Conservation (phyloP, 306 rosid species). For the Prunus campanulata region DNA sequence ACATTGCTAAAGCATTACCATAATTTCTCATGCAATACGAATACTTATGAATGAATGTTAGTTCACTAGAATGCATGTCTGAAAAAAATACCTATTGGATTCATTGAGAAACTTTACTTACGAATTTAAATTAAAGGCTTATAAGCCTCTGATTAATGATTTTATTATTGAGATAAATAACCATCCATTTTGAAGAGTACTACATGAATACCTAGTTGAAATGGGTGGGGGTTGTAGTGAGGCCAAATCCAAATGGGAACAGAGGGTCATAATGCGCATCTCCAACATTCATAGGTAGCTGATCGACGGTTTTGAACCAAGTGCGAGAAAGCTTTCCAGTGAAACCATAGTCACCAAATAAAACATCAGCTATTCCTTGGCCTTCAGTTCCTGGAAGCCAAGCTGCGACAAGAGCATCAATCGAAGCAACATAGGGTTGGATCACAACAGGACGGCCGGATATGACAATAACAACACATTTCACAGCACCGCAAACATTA, state of each 20-base stretch:
- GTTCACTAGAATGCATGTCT: too few relatives aligned
- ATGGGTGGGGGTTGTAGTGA: constrained; percentile 27
- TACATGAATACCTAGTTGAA: not conserved
- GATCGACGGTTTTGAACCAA: constrained; percentile 44
- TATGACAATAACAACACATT: constrained; percentile 34
- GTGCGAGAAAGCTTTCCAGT: constrained; percentile 35
- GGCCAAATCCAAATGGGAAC: constrained; percentile 40
- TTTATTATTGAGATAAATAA: too few relatives aligned
- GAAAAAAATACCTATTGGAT: too few relatives aligned
- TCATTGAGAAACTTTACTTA: too few relatives aligned
- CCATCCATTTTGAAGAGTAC: too few relatives aligned
- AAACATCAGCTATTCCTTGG: constrained; percentile 38
- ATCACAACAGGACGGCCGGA: constrained; percentile 40
- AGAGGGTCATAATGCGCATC: constrained; percentile 39
- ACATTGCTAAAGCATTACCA: too few relatives aligned
- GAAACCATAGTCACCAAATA: constrained; percentile 40
- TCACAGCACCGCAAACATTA: constrained; percentile 35
- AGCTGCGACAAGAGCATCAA: constrained; percentile 44
- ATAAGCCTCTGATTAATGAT: too few relatives aligned
- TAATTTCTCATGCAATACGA: too few relatives aligned
- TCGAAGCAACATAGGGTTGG: constrained; percentile 19
- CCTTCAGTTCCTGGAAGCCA: constrained; percentile 47
- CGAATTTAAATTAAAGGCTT: too few relatives aligned
- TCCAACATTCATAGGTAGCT: constrained; percentile 43
- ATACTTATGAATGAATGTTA: too few relatives aligned